Evolutionary conservation across 257 asterid genomes (phyloP).

Genomic region (Fraxinus anomala): DNA sequence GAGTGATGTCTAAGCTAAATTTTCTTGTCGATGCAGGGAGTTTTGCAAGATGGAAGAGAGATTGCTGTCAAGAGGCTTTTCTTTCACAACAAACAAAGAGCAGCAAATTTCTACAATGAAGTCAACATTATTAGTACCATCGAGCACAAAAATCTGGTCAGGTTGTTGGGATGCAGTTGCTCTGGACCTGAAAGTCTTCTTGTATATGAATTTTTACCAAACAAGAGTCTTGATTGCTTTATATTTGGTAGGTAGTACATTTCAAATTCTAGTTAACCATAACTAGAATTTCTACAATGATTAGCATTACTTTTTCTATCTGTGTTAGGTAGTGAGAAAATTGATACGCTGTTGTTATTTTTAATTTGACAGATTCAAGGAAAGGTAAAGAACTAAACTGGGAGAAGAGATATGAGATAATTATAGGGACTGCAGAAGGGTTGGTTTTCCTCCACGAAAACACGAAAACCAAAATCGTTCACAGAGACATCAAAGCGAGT

Average conservation of each 20-base stretch:
- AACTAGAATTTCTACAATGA: not conserved
- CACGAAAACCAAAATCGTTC: slow-evolving; percentile 63
- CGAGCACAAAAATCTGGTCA: slow-evolving; percentile 84
- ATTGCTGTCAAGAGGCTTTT: slow-evolving; percentile 92
- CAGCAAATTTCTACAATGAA: slow-evolving; percentile 89
- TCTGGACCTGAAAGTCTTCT: slow-evolving; percentile 94
- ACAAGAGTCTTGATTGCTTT: slow-evolving; percentile 79
- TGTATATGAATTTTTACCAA: slow-evolving; percentile 70
- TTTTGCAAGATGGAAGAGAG: slow-evolving; percentile 82
- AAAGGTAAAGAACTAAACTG: slow-evolving; percentile 64
- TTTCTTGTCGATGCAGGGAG: slow-evolving; percentile 52
- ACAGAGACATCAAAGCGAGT: slow-evolving; percentile 79
- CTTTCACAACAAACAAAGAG: slow-evolving; percentile 86
- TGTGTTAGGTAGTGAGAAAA: not conserved
- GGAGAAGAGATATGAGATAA: slow-evolving; percentile 66
- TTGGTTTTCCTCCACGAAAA: slow-evolving; percentile 79
- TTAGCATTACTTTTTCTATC: not conserved
- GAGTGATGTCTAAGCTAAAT: not conserved
- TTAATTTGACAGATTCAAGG: slow-evolving; percentile 51
- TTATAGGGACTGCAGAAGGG: slow-evolving; percentile 77
- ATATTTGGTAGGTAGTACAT: slow-evolving; percentile 60
- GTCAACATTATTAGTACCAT: slow-evolving; percentile 85
- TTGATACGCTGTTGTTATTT: not conserved
- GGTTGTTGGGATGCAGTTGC: slow-evolving; percentile 88
- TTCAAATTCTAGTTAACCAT: not conserved